Base-by-base conservation (phyloP, 2,329 filamentous ascomycete species). In the Penicillium freii region DNA sequence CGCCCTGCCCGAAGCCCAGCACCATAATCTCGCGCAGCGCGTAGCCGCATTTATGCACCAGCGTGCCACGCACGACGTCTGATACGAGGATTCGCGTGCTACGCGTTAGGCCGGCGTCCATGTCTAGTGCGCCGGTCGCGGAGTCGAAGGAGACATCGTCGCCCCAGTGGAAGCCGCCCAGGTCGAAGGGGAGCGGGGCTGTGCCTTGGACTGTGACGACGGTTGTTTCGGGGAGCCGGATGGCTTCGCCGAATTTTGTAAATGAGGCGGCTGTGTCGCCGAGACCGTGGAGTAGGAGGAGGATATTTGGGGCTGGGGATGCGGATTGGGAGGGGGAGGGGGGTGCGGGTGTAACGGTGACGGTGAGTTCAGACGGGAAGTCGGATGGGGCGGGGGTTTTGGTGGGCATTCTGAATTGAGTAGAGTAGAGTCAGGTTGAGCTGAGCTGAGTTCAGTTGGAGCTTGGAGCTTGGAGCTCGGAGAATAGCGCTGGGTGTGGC, bases 201-300 rank as follows among this genome's bases (percentile, higher is more conserved):
- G 88, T 86, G 0, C 87, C 92, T 68, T 89, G 88, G 42, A 95
- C 78, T 7, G 90, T 84, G 53, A 96, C 83, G 66, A 86, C 86
- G 56, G 87, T 82, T 51, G 92, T 92, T 68, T 92, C 89, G 0
- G 91, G 91, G 3, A 96, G 84, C 59, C 82, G 80, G 59, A 96
- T 76, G 64, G 84, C 85, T 56, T 80, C 79, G 21, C 87, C 90
- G 60, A 96, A 88, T 44, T 77, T 76, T 58, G 84, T 82, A 72
- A 94, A 95, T 36, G 89, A 81, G 3, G 72, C 68, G 58, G 90
- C 83, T 34, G 83, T 85, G 76, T 96, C 92, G 61, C 92, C 92
- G 13, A 96, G 83, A 62, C 91, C 91, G 74, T 96, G 92, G 57
- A 96, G 85, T 51, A 96, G 83, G 69, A 96, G 77, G 60, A 96